Evolutionary conservation across 106 monocot species (phyloP).

Genomic region (Acanthochlamys bracteata): DNA sequence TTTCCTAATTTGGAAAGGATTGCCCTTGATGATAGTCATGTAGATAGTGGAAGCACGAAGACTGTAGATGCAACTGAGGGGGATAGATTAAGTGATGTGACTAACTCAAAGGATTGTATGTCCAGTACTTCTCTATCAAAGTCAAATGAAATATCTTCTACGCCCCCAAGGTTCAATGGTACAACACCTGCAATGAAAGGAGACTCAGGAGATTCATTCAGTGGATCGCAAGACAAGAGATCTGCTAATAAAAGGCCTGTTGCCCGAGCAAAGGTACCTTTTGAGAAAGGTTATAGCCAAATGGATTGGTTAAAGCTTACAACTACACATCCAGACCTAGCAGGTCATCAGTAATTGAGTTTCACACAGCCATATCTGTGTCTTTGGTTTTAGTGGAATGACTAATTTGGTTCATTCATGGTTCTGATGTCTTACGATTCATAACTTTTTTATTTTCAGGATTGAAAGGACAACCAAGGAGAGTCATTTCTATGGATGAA

Average conservation of each 20-base stretch:
- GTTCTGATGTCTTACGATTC: not conserved
- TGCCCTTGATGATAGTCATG: slow-evolving; percentile 24
- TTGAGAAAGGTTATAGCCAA: slow-evolving; percentile 95
- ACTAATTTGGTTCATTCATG: no score
- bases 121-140: slow-evolving; percentile 4
- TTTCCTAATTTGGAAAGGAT: slow-evolving; percentile 33
- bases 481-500: slow-evolving; percentile 80
- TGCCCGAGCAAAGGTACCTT: slow-evolving; percentile 81
- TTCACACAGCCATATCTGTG: not conserved
- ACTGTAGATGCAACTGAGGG: slow-evolving; percentile 10
- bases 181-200: slow-evolving; percentile 9
- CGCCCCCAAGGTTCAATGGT: slow-evolving; percentile 8
- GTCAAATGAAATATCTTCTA: not conserved
- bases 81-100: slow-evolving; percentile 8
- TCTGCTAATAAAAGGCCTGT: slow-evolving; percentile 30
- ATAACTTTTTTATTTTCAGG: slow-evolving; percentile 25
- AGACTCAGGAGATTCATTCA: slow-evolving; percentile 5
- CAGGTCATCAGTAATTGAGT: slow-evolving; percentile 40
- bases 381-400: no score
- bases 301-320: slow-evolving; percentile 99
- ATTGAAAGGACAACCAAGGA: slow-evolving; percentile 65
- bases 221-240: slow-evolving; percentile 24
- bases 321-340: slow-evolving; percentile 83
- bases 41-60: slow-evolving; percentile 1
- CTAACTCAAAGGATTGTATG: not conserved